These are phyloP conservation scores for Guadua angustifolia DNA, from an alignment of 176 grass and related monocot species.

Conservation along the genomic window DNA sequence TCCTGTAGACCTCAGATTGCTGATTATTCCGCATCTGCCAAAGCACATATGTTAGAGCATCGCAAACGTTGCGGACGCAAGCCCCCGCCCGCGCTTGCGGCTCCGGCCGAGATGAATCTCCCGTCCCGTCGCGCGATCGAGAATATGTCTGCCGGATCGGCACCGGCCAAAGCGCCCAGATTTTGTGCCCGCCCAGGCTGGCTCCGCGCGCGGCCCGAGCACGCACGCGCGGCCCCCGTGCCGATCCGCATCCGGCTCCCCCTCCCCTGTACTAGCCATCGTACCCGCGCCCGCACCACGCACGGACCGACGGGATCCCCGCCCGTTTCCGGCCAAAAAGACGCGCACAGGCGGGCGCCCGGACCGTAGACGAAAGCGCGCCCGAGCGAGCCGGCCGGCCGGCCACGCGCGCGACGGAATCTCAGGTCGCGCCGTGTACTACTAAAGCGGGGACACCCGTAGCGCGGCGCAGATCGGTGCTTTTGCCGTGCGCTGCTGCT, in stretches of 20 bases:
- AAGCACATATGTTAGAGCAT: no score
- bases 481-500: not conserved
- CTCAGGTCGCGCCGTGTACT: constrained; percentile 36
- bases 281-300: not conserved
- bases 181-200: not conserved
- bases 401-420: constrained; percentile 25
- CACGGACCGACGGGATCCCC: not conserved
- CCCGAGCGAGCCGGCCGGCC: not conserved
- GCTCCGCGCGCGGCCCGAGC: no score
- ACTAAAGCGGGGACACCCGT: constrained; percentile 58
- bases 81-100: no score
- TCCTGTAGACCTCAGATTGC: no score
- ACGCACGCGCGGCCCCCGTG: not conserved
- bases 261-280: not conserved
- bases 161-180: constrained; percentile 12
- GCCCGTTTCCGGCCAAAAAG: not conserved
- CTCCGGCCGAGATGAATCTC: not conserved
- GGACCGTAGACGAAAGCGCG: no score
- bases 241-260: not conserved
- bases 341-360: not conserved
- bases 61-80: no score
- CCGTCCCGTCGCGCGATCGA: constrained; percentile 44
- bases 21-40: no score
- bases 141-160: constrained; percentile 45
- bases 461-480: constrained; percentile 46